A percentile compares a stretch with the other conserved stretches of the same genome.
phyloP scores from a whole-genome alignment of 2,329 filamentous ascomycete genomes.

The Escovopsis sp. region DNA sequence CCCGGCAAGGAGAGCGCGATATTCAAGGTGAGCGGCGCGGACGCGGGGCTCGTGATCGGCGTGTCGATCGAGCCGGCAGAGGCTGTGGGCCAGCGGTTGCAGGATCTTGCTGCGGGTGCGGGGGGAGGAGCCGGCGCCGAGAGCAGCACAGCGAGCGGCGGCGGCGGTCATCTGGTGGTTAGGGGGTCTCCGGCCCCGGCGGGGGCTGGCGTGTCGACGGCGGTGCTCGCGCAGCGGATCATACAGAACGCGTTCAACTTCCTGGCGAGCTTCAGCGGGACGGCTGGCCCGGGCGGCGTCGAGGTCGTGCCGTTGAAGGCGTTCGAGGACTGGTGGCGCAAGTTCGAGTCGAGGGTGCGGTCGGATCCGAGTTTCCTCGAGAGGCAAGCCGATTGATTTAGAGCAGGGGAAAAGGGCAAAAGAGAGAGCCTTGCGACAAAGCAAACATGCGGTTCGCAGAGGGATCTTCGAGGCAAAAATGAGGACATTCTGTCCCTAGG shows the following conservation, averaged over 20 bases:
- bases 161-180: no score
- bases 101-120: conserved; percentile 28
- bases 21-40: conserved; percentile 48
- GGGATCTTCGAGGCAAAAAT: no score
- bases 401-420: not conserved
- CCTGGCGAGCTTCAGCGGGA: conserved; percentile 68
- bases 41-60: conserved; percentile 52
- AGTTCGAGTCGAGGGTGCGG: conserved; percentile 80
- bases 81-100: conserved; percentile 55
- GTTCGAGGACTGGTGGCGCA: conserved; percentile 95
- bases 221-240: conserved; percentile 76
- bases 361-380: conserved; percentile 82
- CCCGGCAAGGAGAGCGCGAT: conserved; percentile 84
- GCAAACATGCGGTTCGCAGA: no score
- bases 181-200: not conserved
- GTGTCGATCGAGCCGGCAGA: conserved; percentile 66
- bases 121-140: no score
- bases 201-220: conserved; percentile 40
- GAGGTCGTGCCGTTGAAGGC: conserved; percentile 89
- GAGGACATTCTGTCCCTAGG: no score
- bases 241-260: conserved; percentile 98
- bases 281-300: conserved; percentile 42
- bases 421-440: no score
- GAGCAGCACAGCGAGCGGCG: conserved; percentile 17
- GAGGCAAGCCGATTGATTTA: conserved; percentile 26